Evolutionary conservation across 306 rosid genomes (phyloP).

Genomic region (Erythrophleum fordii): DNA sequence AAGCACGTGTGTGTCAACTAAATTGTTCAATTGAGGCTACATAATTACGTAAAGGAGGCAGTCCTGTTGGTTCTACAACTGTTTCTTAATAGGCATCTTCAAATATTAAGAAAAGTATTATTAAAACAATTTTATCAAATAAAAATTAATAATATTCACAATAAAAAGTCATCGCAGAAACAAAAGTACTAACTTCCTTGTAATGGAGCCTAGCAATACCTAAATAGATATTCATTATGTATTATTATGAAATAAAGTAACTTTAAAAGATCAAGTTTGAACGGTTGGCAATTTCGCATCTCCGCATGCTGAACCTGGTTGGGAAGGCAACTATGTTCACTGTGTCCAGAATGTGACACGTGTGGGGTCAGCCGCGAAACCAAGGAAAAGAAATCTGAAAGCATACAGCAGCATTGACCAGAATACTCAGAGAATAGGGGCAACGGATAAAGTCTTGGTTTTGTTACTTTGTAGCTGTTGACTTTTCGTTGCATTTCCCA

Average conservation of each 20-base stretch:
- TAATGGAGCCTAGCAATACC: too few species aligned
- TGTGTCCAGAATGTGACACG: background rate
- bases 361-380: constrained; percentile 37
- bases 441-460: background rate
- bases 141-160: too few species aligned
- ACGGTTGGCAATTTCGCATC: background rate
- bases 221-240: too few species aligned
- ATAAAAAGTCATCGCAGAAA: too few species aligned
- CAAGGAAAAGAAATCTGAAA: background rate
- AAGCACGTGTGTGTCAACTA: too few species aligned
- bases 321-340: constrained; percentile 3
- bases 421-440: background rate
- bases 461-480: background rate
- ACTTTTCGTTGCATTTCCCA: constrained; percentile 19
- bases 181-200: too few species aligned
- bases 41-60: too few species aligned
- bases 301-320: constrained; percentile 21
- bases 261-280: background rate
- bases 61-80: too few species aligned
- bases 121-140: too few species aligned
- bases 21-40: too few species aligned
- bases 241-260: background rate
- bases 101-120: too few species aligned
- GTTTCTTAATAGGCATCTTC: too few species aligned
- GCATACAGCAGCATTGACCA: background rate